Conservation (phyloP, 257 asterid genomes). For the Pogostemon cablin region DNA sequence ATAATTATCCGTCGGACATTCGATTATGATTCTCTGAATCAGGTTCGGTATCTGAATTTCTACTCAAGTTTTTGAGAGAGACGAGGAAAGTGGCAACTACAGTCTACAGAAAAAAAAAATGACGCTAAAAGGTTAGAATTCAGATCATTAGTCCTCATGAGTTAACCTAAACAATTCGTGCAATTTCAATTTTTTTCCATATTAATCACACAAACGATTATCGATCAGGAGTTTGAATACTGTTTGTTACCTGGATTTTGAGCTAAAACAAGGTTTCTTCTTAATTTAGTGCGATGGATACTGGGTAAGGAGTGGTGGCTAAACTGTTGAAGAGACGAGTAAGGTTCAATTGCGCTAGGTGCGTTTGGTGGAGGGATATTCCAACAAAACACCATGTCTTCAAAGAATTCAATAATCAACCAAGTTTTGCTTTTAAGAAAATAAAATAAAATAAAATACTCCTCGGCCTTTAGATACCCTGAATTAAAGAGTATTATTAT, state of each 20-base stretch:
- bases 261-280: slow-evolving; percentile 12
- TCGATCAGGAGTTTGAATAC: slow-evolving; percentile 3
- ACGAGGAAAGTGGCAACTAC: too few species aligned
- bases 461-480: too few species aligned
- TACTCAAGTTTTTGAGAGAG: neutral
- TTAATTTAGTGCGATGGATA: slow-evolving; percentile 23
- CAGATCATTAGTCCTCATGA: neutral
- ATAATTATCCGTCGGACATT: neutral
- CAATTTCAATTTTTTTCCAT: too few species aligned
- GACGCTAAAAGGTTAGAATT: slow-evolving; percentile 5
- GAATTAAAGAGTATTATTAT: too few species aligned
- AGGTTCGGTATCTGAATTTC: neutral
- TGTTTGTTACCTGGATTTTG: slow-evolving; percentile 30
- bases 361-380: neutral
- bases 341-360: neutral
- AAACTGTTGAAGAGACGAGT: slow-evolving; percentile 11
- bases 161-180: neutral
- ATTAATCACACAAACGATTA: neutral
- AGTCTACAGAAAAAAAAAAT: neutral
- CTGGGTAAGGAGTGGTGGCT: neutral
- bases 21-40: neutral
- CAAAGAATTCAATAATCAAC: neutral
- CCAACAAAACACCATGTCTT: neutral
- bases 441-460: too few species aligned
- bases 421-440: too few species aligned